Percentiles rank a stretch among this genome's conserved stretches.
These are phyloP conservation scores for Penicillium pulvis DNA, from an alignment of 495 filamentous ascomycete species.

Conservation along the genomic window DNA sequence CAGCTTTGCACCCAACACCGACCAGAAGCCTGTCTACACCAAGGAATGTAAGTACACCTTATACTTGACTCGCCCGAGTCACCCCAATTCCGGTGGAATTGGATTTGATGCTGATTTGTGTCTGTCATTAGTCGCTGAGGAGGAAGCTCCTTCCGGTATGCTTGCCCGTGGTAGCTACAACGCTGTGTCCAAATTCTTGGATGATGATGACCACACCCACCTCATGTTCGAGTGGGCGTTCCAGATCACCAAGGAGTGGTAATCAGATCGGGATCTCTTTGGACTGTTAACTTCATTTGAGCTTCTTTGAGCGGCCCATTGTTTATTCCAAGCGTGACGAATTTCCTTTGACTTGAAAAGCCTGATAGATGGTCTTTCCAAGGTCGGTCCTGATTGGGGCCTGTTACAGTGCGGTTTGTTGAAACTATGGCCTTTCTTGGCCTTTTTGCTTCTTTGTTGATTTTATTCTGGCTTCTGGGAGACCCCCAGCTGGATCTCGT, in stretches of 20 bases:
- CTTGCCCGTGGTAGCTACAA: slow-evolving; percentile 83
- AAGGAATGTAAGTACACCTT: slow-evolving; percentile 82
- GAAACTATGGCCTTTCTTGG: not conserved
- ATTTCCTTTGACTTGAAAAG: slow-evolving; percentile 34
- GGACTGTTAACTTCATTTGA: slow-evolving; percentile 22
- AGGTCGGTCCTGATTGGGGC: slow-evolving; percentile 14
- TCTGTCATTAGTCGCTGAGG: slow-evolving; percentile 67
- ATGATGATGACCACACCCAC: slow-evolving; percentile 87
- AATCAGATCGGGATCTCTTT: slow-evolving; percentile 13
- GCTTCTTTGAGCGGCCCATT: slow-evolving; percentile 34
- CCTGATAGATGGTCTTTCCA: slow-evolving; percentile 18
- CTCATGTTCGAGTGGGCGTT: slow-evolving; percentile 92
- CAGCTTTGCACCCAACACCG: slow-evolving; percentile 87
- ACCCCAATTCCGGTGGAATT: not conserved
- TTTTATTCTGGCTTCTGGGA: slow-evolving; percentile 12
- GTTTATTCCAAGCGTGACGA: slow-evolving; percentile 35
- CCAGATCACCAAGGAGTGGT: slow-evolving; percentile 93
- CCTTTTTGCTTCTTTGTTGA: slow-evolving; percentile 22
- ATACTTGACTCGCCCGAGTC: not conserved
- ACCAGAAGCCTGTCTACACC: slow-evolving; percentile 76
- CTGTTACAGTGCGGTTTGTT: slow-evolving; percentile 21
- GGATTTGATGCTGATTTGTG: not conserved
- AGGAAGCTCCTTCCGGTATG: slow-evolving; percentile 90
- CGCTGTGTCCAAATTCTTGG: slow-evolving; percentile 81
- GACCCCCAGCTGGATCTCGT: slow-evolving; percentile 6